Evolutionary conservation across 345 rosid genomes (phyloP), one percentile per base, ranked within the genome.

Genomic region (Salix suchowensis): DNA sequence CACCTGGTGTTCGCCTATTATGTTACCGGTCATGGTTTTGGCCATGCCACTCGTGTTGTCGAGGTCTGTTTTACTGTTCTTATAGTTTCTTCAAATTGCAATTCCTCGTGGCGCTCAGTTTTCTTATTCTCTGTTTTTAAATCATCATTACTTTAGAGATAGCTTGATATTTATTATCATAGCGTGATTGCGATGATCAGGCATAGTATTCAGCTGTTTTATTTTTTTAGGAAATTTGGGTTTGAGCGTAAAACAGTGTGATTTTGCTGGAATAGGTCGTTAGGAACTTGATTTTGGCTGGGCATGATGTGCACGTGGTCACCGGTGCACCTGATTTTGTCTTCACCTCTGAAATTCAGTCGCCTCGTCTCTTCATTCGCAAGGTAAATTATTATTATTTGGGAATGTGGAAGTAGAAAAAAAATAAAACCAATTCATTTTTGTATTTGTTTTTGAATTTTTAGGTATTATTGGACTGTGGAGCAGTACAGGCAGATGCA

Each of bases 401-500:
- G 50, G 50, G 50, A 46, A 46, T 46, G 50, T 46, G 16, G 50
- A 14, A 46, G 50, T 46, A 46, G 50, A 12, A 46, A 40, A 40
- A 34, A 34, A 0, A 34, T 5, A 34, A 40, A 0, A 0, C 44
- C 44, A 40, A 40, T 10, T 40, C 2, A 40, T 40, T 46, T 46
- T 46, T 14, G 4, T 12, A 26, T 19, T 32, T 4, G 21, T 40
- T 1, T 54, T 37, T 68, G 65, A 42, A 62, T 61, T 68, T 4
- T 67, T 83, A 96, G 98, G 92, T 93, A 54, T 87, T 96, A 64
- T 83, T 96, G 81, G 99, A 96, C 71, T 93, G 99, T 78, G 99
- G 98, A 55, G 98, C 98, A 39, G 99, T 96, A 60, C 99, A 96
- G 81, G 94, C 98, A 26, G 99, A 96, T 90, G 99, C 99, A 16